A percentile compares a stretch with the other conserved stretches of the same genome.
These are phyloP conservation scores for Neophaeococcomyces aloes DNA, from an alignment of 2,329 filamentous ascomycete genomes.

Conservation along the genomic window DNA sequence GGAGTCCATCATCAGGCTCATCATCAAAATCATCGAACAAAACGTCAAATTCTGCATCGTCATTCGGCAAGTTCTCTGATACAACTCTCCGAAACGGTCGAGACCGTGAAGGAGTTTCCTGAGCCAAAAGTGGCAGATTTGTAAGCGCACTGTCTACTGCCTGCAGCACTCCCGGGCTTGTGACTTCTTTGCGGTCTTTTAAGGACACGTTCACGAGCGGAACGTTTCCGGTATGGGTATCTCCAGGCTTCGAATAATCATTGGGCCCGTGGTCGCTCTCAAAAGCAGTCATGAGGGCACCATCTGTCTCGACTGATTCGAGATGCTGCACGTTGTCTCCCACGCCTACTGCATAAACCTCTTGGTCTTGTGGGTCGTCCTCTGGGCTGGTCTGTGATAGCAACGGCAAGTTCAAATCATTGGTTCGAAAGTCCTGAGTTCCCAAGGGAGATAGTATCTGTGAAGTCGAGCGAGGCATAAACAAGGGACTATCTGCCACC, in stretches of 20 bases:
- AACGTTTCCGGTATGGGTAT: neutral
- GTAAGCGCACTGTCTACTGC: neutral
- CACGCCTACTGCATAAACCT: too few species aligned
- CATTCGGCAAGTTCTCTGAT: conserved; percentile 10
- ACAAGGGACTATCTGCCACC: conserved; percentile 1
- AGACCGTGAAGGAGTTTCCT: neutral
- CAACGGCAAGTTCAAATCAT: neutral
- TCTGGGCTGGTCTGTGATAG: neutral
- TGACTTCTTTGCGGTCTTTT: neutral
- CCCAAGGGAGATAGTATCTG: conserved; percentile 1
- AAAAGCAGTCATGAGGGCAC: too few species aligned
- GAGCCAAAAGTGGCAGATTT: neutral
- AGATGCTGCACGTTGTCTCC: too few species aligned
- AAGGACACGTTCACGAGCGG: neutral
- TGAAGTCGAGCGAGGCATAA: conserved; percentile 1
- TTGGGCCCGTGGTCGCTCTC: too few species aligned
- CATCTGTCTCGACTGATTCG: too few species aligned
- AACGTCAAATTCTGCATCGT: neutral
- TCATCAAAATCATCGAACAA: conserved; percentile 8
- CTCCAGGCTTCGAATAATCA: neutral
- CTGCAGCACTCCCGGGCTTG: neutral
- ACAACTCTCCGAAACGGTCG: conserved; percentile 14
- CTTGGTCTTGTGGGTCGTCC: too few species aligned
- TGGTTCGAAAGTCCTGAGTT: neutral
- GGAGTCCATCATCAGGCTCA: conserved; percentile 10